These are phyloP conservation scores for Cryptococcus sp. DNA, from an alignment of 1,284 basidiomycete genomes.

Conservation along the genomic window DNA sequence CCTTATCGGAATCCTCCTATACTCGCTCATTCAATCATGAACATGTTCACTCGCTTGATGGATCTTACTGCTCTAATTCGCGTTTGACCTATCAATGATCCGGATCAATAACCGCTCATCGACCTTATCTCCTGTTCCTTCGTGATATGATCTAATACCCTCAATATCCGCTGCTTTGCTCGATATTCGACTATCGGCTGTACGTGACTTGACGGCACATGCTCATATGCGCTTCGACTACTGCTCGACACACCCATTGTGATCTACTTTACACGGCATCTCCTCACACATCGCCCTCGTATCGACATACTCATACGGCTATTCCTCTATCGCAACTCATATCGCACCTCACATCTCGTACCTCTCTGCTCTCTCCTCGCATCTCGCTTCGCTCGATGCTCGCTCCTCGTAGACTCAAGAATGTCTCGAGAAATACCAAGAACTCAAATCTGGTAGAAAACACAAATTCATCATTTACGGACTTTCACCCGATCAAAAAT, in stretches of 20 bases:
- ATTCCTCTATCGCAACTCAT: not conserved
- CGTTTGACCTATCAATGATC: not conserved
- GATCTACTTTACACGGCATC: too few species aligned
- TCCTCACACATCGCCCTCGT: too few species aligned
- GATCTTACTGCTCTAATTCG: not conserved
- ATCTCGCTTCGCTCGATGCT: not conserved
- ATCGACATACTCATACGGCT: not conserved
- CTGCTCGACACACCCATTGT: too few species aligned
- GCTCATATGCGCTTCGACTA: too few species aligned
- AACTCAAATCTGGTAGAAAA: constrained; percentile 79
- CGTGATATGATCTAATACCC: too few species aligned
- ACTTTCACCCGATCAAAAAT: constrained; percentile 61
- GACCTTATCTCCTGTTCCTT: too few species aligned
- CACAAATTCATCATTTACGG: constrained; percentile 82
- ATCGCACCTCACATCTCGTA: not conserved
- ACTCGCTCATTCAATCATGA: not conserved
- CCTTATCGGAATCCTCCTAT: too few species aligned
- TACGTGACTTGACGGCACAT: too few species aligned
- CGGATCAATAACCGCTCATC: too few species aligned
- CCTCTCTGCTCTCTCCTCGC: not conserved
- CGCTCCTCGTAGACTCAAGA: constrained; percentile 33
- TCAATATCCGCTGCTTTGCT: too few species aligned
- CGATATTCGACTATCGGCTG: too few species aligned
- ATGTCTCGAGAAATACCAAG: constrained; percentile 64
- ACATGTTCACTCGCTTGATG: not conserved